These are phyloP conservation scores for Phialophora expanda DNA, from an alignment of 2,329 filamentous ascomycete genomes.

Conservation along the genomic window DNA sequence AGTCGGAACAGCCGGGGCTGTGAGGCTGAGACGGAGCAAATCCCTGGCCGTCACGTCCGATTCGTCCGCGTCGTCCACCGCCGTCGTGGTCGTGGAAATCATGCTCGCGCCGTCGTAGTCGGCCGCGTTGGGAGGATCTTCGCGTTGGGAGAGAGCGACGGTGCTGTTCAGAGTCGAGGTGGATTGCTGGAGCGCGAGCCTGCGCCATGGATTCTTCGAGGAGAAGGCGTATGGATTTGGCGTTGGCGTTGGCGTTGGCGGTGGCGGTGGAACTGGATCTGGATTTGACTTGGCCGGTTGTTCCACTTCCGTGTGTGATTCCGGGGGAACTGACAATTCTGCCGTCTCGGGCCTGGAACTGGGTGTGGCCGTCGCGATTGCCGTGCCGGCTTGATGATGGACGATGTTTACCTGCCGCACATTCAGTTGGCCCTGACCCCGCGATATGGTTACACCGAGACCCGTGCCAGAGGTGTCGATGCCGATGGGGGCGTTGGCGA, in stretches of 20 bases:
- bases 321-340: not conserved
- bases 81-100: not conserved
- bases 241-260: not conserved
- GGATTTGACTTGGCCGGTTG: not conserved
- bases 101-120: not conserved
- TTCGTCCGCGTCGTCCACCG: not conserved
- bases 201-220: conserved; percentile 12
- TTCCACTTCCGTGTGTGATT: not conserved
- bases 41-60: not conserved
- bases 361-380: not conserved
- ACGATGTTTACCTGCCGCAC: not conserved
- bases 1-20: not conserved
- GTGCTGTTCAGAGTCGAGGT: not conserved
- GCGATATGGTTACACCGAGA: not conserved
- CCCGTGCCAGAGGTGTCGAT: not conserved
- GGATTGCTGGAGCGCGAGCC: not conserved
- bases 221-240: not conserved
- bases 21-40: not conserved
- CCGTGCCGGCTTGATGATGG: not conserved
- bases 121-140: not conserved
- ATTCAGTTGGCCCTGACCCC: not conserved
- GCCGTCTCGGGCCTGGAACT: not conserved
- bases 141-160: not conserved
- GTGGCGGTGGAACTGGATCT: no score
- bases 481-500: conserved; percentile 2